A percentile compares a stretch with the other conserved stretches of the same genome.
Evolutionary conservation across 2,329 filamentous ascomycete species (phyloP).

Genomic region (Monosporascus sp.): DNA sequence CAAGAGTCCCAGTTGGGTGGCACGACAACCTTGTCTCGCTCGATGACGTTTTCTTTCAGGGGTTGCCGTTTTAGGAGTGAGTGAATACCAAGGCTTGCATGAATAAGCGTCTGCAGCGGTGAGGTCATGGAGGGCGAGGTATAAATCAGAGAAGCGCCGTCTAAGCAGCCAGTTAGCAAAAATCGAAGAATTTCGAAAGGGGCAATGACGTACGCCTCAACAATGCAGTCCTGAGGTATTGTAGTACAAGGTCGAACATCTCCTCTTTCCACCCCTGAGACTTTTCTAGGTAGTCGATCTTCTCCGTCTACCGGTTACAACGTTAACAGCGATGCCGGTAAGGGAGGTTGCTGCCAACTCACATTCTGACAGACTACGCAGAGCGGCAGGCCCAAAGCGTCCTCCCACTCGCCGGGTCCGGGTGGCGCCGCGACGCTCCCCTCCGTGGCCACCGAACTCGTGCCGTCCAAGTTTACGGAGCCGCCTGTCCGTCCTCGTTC

Average conservation of each 20-base stretch:
- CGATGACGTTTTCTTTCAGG: slow-evolving; percentile 86
- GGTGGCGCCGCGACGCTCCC: slow-evolving; percentile 69
- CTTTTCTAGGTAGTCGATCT: slow-evolving; percentile 85
- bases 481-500: slow-evolving; percentile 66
- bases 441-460: slow-evolving; percentile 54
- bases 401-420: slow-evolving; percentile 90
- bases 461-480: slow-evolving; percentile 58
- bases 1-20: slow-evolving; percentile 98
- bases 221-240: slow-evolving; percentile 84
- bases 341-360: slow-evolving; percentile 29
- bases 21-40: slow-evolving; percentile 88
- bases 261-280: slow-evolving; percentile 93
- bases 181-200: neutral
- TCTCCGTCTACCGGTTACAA: slow-evolving; percentile 58
- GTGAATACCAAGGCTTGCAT: slow-evolving; percentile 81
- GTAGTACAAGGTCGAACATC: slow-evolving; percentile 91
- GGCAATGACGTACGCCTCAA: slow-evolving; percentile 64
- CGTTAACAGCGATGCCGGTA: slow-evolving; percentile 8
- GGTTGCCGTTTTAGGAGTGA: slow-evolving; percentile 74
- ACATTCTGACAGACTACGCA: slow-evolving; percentile 97
- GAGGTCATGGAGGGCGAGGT: slow-evolving; percentile 72
- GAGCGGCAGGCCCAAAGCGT: slow-evolving; percentile 78
- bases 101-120: slow-evolving; percentile 72
- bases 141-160: slow-evolving; percentile 81
- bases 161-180: slow-evolving; percentile 37